These are phyloP conservation scores for Petasospora fabianii DNA, from an alignment of 1,139 yeast species.

Conservation along the genomic window DNA sequence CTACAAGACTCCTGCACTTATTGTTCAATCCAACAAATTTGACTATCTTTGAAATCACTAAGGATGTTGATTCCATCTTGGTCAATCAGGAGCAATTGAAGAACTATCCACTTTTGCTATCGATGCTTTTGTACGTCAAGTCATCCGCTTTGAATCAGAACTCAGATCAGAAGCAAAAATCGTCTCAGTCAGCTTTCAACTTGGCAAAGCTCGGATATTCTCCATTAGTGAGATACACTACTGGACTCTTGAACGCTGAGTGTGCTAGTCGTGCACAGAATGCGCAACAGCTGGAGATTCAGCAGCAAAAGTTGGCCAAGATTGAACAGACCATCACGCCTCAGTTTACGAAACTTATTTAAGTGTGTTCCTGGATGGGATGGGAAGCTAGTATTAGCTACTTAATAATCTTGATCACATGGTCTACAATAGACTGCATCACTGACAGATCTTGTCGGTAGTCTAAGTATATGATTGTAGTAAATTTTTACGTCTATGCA, in stretches of 20 bases:
- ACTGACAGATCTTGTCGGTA: too few relatives aligned
- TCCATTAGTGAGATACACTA: slow-evolving; percentile 22
- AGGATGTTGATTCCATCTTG: slow-evolving; percentile 13
- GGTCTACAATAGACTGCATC: too few relatives aligned
- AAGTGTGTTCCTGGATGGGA: too few relatives aligned
- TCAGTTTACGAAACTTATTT: too few relatives aligned
- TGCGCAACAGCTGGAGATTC: slow-evolving; percentile 24
- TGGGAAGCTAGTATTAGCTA: too few relatives aligned
- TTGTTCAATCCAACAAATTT: slow-evolving; percentile 15
- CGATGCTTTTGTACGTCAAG: slow-evolving; percentile 23
- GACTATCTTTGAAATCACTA: slow-evolving; percentile 17
- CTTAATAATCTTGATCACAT: too few relatives aligned
- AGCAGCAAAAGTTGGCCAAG: slow-evolving; percentile 20
- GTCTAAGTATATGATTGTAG: slow-evolving; percentile 3
- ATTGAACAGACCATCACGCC: slow-evolving; percentile 6
- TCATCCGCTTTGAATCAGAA: slow-evolving; percentile 23
- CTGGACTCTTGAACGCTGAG: slow-evolving; percentile 21
- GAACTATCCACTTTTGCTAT: slow-evolving; percentile 18
- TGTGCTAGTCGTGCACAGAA: slow-evolving; percentile 25
- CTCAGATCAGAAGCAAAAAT: slow-evolving; percentile 27
- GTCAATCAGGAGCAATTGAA: slow-evolving; percentile 19
- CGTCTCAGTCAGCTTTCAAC: slow-evolving; percentile 26
- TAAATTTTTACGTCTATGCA: neutral
- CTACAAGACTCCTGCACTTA: slow-evolving; percentile 11
- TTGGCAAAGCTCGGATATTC: slow-evolving; percentile 24